Base-by-base conservation (phyloP, 495 filamentous ascomycete genomes). In the Amniculicola lignicola region DNA sequence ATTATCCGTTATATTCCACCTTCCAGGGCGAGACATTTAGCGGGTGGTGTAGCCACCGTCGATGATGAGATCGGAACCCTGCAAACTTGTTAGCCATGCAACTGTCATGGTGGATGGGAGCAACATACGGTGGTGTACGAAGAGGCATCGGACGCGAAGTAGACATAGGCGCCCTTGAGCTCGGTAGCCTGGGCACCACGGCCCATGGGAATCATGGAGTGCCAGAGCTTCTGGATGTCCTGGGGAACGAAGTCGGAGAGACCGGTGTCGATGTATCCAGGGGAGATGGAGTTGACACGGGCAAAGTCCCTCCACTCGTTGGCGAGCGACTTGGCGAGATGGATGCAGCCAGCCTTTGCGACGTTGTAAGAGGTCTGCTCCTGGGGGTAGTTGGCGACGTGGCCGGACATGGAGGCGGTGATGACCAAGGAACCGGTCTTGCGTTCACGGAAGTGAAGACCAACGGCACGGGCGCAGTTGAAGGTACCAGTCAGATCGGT, bases 301-400 rank as follows among this genome's bases (percentile, higher is more conserved):
- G 90, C 90, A 65, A 89, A 95, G 23, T 82, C 83, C 18, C 87
- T 80, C 89, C 89, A 95, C 69, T 95, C 90, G 22, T 95, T 79
- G 1, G 90, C 88, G 11, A 96, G 76, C 16, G 84, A 87, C 68
- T 78, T 82, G 71, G 81, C 81, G 79, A 93, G 77, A 54, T 95
- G 90, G 45, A 88, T 86, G 15, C 92, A 80, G 10, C 80, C 90
- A 10, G 89, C 85, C 74, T 96, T 96, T 31, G 88, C 87, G 3
- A 87, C 86, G 62, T 95, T 96, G 69, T 96, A 96, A 16, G 86
- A 81, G 9, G 85, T 78, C 70, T 95, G 90, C 58, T 89, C 66
- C 72, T 95, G 89, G 14, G 91, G 90, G 49, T 91, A 81, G 64
- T 95, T 95, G 63, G 84, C 87, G 61, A 95, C 88, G 69, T 92